Evolutionary conservation across 306 rosid genomes (phyloP).

Genomic region (Casuarina cunninghamiana): DNA sequence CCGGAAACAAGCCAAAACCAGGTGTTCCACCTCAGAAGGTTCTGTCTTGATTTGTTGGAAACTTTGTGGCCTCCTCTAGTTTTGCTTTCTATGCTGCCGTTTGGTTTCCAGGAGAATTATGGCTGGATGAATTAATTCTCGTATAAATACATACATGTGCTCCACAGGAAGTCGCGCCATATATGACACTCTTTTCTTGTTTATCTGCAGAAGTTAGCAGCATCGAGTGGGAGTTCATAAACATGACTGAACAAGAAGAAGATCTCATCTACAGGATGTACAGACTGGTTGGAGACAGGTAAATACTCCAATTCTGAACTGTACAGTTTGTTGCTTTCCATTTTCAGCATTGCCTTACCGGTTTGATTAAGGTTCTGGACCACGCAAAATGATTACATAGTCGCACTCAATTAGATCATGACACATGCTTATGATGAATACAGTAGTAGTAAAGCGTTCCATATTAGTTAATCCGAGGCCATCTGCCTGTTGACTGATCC

Average conservation of each 20-base stretch:
- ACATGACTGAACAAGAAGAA: conserved; percentile 55
- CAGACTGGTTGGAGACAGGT: conserved; percentile 58
- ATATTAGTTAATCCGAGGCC: neutral
- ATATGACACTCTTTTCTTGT: neutral
- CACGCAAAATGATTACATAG: neutral
- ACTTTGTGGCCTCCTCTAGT: neutral
- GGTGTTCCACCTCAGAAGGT: conserved; percentile 7
- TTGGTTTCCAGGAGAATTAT: neutral
- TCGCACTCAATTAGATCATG: neutral
- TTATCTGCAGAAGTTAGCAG: conserved; percentile 52
- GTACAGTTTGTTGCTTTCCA: neutral
- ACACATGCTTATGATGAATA: neutral
- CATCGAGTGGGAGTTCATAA: conserved; percentile 38
- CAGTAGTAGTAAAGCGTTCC: neutral
- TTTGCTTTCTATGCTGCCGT: neutral
- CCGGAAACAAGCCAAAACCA: conserved; percentile 9
- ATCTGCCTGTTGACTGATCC: neutral
- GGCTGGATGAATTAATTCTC: neutral
- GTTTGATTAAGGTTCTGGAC: neutral
- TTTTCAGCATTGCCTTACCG: neutral
- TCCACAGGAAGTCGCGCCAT: too few species aligned
- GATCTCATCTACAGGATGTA: conserved; percentile 65
- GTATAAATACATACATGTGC: too few species aligned
- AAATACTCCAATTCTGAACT: neutral
- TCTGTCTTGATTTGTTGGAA: neutral